Evolutionary conservation across 805 yeast species (phyloP), one percentile per base, ranked within the genome.

Genomic region (Debaryomyces prosopidis): DNA sequence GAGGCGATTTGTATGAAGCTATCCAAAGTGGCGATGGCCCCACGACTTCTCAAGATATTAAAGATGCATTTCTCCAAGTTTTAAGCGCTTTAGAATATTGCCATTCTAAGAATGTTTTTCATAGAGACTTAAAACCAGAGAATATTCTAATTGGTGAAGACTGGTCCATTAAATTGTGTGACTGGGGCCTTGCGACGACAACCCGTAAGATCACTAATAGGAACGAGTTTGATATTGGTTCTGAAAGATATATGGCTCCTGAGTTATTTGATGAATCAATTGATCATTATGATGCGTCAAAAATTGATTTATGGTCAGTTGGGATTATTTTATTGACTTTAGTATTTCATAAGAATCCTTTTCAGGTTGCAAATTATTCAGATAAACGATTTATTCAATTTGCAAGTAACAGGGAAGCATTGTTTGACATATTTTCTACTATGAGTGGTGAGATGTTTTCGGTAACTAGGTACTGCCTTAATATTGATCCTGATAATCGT

Each of bases 211-310:
- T 88, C 55, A 67, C 79, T 30, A 90, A 89, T 58, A 61, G 53
- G 18, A 57, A 51, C 39, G 77, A 71, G 47, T 87, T 89, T 62
- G 96, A 88, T 49, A 87, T 89, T 47, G 97, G 97, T 18, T 81
- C 89, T 44, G 96, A 89, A 66, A 76, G 96, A 50, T 90, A 90
- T 65, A 90, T 90, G 97, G 95, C 97, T 0, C 97, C 97, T 1
- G 97, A 90, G 60, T 68, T 89, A 46, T 84, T 89, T 59, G 96
- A 89, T 44, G 53, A 63, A 11, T 68, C 69, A 34, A 67, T 81
- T 40, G 80, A 79, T 30, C 70, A 75, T 36, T 91, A 90, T 62
- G 86, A 85, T 55, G 89, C 96, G 7, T 81, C 84, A 16, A 85
- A 87, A 63, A 85, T 87, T 41, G 97, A 90, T 66, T 73, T 90